Evolutionary conservation across 2,329 filamentous ascomycete genomes (phyloP).

Genomic region (Arachnopeziza araneosa): DNA sequence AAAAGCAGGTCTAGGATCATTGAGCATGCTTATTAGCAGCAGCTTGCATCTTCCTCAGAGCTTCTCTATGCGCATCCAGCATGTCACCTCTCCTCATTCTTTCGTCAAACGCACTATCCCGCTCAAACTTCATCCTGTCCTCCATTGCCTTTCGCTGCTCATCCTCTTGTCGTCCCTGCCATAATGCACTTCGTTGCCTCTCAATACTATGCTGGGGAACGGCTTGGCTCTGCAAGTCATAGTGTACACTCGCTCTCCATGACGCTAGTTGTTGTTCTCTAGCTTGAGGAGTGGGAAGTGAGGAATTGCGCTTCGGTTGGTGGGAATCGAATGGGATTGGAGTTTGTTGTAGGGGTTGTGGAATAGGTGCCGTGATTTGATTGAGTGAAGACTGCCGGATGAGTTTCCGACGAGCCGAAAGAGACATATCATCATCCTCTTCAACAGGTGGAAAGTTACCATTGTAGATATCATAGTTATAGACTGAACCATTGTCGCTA

Average conservation of each 20-base stretch:
- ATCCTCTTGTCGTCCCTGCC: conserved; percentile 50
- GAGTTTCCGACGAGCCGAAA: conserved; percentile 60
- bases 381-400: conserved; percentile 39
- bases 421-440: conserved; percentile 60
- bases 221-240: conserved; percentile 47
- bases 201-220: conserved; percentile 39
- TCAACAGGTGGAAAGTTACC: conserved; percentile 34
- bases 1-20: conserved; percentile 1
- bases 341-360: conserved; percentile 18
- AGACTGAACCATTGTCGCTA: conserved; percentile 40
- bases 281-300: conserved; percentile 36
- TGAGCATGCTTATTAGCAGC: conserved; percentile 20
- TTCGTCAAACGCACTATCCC: conserved; percentile 62
- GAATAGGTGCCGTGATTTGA: conserved; percentile 16
- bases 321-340: conserved; percentile 45
- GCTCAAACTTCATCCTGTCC: conserved; percentile 49
- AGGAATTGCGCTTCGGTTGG: conserved; percentile 45
- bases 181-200: conserved; percentile 48
- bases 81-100: conserved; percentile 72
- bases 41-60: conserved; percentile 71
- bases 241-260: conserved; percentile 61
- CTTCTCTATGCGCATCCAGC: conserved; percentile 70
- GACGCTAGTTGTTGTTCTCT: conserved; percentile 57
- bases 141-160: conserved; percentile 54
- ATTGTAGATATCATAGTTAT: conserved; percentile 22